These are phyloP conservation scores for Hypoxylon sp. DNA, from an alignment of 2,329 filamentous ascomycete species.

Conservation along the genomic window DNA sequence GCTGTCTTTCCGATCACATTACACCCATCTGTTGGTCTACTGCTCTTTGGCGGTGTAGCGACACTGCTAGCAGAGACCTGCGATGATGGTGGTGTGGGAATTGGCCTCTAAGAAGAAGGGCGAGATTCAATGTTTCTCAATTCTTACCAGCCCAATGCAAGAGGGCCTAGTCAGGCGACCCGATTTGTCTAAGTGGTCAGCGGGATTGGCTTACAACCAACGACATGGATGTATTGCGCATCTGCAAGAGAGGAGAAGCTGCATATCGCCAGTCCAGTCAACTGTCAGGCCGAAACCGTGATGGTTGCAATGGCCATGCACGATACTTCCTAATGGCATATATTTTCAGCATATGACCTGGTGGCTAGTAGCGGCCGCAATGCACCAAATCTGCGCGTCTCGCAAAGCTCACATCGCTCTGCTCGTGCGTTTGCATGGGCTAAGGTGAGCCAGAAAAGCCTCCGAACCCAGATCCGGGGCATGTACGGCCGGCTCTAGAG, in stretches of 20 bases:
- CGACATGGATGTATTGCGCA: constrained; percentile 51
- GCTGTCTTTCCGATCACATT: constrained; percentile 43
- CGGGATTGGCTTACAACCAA: constrained; percentile 54
- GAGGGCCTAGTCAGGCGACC: constrained; percentile 54
- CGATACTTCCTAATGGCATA: constrained; percentile 50
- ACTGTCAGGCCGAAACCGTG: constrained; percentile 49
- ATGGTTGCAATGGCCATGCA: constrained; percentile 55
- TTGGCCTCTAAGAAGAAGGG: constrained; percentile 39
- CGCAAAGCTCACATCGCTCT: constrained; percentile 44
- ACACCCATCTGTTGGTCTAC: constrained; percentile 30
- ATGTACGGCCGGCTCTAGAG: constrained; percentile 40
- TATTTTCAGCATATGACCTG: constrained; percentile 53
- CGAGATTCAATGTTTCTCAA: constrained; percentile 48
- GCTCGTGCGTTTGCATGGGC: constrained; percentile 43
- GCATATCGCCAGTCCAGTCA: constrained; percentile 54
- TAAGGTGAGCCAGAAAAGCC: constrained; percentile 48
- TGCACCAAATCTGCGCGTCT: constrained; percentile 44
- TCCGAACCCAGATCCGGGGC: constrained; percentile 45
- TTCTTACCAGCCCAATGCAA: constrained; percentile 48
- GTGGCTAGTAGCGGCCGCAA: constrained; percentile 47
- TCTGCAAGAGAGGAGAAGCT: constrained; percentile 53
- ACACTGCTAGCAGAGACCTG: constrained; percentile 32
- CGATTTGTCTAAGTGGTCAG: constrained; percentile 53
- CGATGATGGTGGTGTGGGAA: constrained; percentile 45
- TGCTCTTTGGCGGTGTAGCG: constrained; percentile 41